Evolutionary conservation across 495 filamentous ascomycete genomes (phyloP), one percentile per base, ranked within the genome.

Genomic region (Tuber indicum): DNA sequence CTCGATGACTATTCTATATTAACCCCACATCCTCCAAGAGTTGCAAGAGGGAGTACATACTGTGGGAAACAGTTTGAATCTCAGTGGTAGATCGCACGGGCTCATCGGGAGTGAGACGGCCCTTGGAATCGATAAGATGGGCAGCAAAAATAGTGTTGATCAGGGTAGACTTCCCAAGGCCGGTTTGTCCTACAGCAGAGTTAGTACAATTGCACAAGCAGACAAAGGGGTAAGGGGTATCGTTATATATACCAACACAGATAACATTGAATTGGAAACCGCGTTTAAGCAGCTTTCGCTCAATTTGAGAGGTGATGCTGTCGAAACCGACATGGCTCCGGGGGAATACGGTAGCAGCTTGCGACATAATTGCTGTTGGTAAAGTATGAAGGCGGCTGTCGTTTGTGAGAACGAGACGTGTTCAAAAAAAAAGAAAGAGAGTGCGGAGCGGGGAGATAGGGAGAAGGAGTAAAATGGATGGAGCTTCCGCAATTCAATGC

Each of bases 141-240:
- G 96, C 98, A 79, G 96, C 96, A 87, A 99, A 99, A 89, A 99
- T 98, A 86, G 96, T 99, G 89, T 99, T 99, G 88, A 99, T 97
- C 82, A 99, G 87, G 71, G 96, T 99, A 43, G 94, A 98, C 87
- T 99, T 99, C 85, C 96, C 96, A 77, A 99, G 91, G 80, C 96
- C 96, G 81, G 96, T 99, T 88, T 99, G 96, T 81, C 96, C 96
- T 99, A 84, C 77, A 78, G 72, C 52, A 39, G 52, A 44, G 80
- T 81, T 76, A 84, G 81, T 83, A 73, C 79, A 84, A 87, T 81
- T 87, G 84, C 78, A 82, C 75, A 41, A 41, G 66, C 36, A 19
- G 45, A 58, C 36, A 52, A 44, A 32, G n/a, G 32, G 36, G 32
- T 45, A 21, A 3, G 26, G 69, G 36, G 66, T 16, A 72, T 69